Conservation (phyloP, 176 grass and related monocot species). For the Panicum miliaceum region DNA sequence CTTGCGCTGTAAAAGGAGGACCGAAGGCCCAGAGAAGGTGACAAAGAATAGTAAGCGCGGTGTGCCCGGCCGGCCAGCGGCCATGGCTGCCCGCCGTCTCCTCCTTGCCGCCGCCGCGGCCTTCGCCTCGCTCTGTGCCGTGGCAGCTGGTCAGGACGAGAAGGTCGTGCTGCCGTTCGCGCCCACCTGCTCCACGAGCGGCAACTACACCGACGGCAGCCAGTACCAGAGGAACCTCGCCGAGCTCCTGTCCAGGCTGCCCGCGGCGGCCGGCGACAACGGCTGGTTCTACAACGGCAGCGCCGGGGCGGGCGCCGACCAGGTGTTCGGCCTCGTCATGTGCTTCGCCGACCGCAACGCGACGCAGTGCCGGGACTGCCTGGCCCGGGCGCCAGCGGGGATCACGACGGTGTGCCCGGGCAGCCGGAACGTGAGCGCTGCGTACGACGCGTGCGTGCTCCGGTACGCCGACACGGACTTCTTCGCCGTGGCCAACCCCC, state of each 20-base stretch:
- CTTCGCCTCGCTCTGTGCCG: not conserved
- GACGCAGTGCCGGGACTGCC: not conserved
- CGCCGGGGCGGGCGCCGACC: not conserved
- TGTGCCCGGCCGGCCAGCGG: too few species aligned
- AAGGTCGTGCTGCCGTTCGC: not conserved
- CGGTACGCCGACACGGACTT: slow-evolving; percentile 35
- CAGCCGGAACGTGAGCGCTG: not conserved
- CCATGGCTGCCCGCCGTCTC: not conserved
- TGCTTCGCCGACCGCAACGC: slow-evolving; percentile 34
- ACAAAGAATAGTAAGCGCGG: too few species aligned
- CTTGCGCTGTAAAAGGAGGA: too few species aligned
- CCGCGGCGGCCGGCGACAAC: not conserved
- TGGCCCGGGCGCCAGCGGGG: not conserved
- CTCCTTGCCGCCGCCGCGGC: too few species aligned
- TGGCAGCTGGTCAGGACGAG: not conserved
- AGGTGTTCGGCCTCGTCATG: slow-evolving; percentile 30
- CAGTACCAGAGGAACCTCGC: slow-evolving; percentile 39
- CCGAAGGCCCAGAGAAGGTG: too few species aligned
- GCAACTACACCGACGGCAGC: slow-evolving; percentile 32
- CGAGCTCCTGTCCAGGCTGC: slow-evolving; percentile 10
- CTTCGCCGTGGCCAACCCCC: not conserved
- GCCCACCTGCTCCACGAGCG: not conserved
- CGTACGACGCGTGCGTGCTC: slow-evolving; percentile 43
- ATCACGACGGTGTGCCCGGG: not conserved
- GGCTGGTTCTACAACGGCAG: slow-evolving; percentile 29